These are phyloP conservation scores for Penicillium paxilli DNA, from an alignment of 495 filamentous ascomycete species.

Conservation along the genomic window DNA sequence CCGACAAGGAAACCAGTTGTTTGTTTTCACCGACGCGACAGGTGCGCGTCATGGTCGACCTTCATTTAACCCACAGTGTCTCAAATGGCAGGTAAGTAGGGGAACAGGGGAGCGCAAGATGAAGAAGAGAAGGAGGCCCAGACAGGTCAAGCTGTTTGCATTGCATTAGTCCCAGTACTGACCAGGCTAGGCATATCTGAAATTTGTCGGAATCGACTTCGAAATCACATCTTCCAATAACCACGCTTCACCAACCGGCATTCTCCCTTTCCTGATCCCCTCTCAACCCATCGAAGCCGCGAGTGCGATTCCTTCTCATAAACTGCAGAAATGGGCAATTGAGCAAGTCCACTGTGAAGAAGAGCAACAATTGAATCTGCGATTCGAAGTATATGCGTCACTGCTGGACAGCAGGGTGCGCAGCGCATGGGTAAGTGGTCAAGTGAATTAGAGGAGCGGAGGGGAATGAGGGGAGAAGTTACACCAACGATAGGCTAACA, in stretches of 20 bases:
- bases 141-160: too few species aligned
- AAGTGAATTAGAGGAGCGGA: not conserved
- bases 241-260: constrained; percentile 86
- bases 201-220: constrained; percentile 70
- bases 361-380: constrained; percentile 54
- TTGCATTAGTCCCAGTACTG: too few species aligned
- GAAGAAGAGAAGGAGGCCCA: too few species aligned
- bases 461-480: not conserved
- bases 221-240: constrained; percentile 76
- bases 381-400: constrained; percentile 76
- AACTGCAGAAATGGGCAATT: constrained; percentile 70
- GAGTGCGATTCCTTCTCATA: constrained; percentile 60
- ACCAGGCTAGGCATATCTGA: constrained; percentile 83
- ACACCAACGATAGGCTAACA: too few species aligned
- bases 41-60: constrained; percentile 64
- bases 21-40: constrained; percentile 70
- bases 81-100: constrained; percentile 91
- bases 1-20: constrained; percentile 60
- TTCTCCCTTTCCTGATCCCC: constrained; percentile 84
- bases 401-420: constrained; percentile 80
- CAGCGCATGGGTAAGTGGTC: constrained; percentile 72
- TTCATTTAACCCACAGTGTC: constrained; percentile 89
- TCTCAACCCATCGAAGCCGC: constrained; percentile 26
- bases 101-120: not conserved
- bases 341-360: constrained; percentile 47